Percentiles rank a stretch among this genome's conserved stretches.
Conservation (phyloP, 2,329 filamentous ascomycete genomes). For the Arthrobotrys iridis region DNA sequence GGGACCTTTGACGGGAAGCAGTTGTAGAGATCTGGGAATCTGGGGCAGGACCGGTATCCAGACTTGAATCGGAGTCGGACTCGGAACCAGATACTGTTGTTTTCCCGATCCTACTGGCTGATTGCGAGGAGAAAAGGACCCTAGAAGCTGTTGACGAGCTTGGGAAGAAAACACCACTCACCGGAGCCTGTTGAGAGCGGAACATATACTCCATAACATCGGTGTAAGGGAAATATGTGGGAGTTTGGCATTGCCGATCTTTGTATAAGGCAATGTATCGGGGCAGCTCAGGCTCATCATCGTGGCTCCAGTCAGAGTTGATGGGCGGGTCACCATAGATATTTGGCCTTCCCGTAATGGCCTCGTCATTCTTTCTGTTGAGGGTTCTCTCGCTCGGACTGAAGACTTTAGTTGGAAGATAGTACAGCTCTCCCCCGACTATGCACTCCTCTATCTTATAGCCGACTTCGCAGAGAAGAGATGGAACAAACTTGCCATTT, state of each 20-base stretch:
- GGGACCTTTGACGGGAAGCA: too few relatives aligned
- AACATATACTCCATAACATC: not conserved
- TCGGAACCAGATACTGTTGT: too few relatives aligned
- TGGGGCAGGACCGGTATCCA: too few relatives aligned
- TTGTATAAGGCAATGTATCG: not conserved
- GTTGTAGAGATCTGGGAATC: too few relatives aligned
- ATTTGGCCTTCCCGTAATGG: not conserved
- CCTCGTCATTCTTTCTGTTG: not conserved
- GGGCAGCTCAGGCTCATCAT: not conserved
- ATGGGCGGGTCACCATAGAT: slow-evolving; percentile 8
- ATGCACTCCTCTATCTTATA: not conserved
- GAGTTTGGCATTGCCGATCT: not conserved
- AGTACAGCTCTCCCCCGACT: not conserved
- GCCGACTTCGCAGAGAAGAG: not conserved
- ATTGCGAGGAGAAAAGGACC: too few relatives aligned
- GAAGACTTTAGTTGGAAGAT: not conserved
- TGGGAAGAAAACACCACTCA: too few relatives aligned
- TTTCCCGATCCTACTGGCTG: too few relatives aligned
- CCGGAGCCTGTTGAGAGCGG: too few relatives aligned
- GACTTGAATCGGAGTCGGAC: too few relatives aligned
- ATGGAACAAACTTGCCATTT: not conserved
- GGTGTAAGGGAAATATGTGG: not conserved
- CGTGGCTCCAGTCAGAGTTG: slow-evolving; percentile 2
- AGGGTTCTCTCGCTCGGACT: not conserved
- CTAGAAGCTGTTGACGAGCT: too few relatives aligned